A percentile compares a stretch with the other conserved stretches of the same genome.
Evolutionary conservation across 345 rosid genomes (phyloP).

Genomic region (Toxicodendron radicans): DNA sequence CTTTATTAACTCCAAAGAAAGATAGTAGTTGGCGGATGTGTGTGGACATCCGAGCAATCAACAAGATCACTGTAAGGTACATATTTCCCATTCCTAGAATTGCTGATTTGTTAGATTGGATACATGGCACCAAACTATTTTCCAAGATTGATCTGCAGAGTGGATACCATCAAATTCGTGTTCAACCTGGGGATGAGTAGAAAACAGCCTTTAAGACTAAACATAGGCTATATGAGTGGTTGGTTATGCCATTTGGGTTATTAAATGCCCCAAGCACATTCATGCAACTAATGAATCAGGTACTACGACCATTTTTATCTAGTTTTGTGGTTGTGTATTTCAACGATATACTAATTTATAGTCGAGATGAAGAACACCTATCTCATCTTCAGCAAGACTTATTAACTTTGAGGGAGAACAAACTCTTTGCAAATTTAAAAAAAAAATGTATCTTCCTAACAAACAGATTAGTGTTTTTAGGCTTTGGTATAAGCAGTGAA

Average conservation of each 20-base stretch:
- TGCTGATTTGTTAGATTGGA: not conserved
- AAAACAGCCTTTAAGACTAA: not conserved
- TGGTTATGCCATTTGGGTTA: constrained; percentile 6
- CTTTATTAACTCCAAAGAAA: not conserved
- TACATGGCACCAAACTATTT: not conserved
- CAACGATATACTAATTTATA: constrained; percentile 14
- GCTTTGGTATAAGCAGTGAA: not conserved
- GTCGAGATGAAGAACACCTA: not conserved
- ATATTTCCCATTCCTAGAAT: not conserved
- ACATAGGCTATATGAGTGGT: constrained; percentile 12
- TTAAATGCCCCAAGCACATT: too few relatives aligned
- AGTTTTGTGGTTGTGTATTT: constrained; percentile 15
- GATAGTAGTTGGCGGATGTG: constrained; percentile 14
- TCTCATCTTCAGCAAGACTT: not conserved
- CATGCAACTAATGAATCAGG: not conserved
- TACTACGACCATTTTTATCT: not conserved
- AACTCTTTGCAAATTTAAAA: not conserved
- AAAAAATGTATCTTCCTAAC: constrained; percentile 14
- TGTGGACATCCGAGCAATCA: constrained; percentile 5
- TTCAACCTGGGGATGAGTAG: not conserved
- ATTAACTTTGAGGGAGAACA: not conserved
- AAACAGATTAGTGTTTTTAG: not conserved
- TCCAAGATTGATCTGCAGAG: constrained; percentile 7
- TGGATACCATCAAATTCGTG: constrained; percentile 13
- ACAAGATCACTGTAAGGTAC: constrained; percentile 12